Evolutionary conservation across 1,139 yeast species (phyloP).

Genomic region (Blastobotrys apis): DNA sequence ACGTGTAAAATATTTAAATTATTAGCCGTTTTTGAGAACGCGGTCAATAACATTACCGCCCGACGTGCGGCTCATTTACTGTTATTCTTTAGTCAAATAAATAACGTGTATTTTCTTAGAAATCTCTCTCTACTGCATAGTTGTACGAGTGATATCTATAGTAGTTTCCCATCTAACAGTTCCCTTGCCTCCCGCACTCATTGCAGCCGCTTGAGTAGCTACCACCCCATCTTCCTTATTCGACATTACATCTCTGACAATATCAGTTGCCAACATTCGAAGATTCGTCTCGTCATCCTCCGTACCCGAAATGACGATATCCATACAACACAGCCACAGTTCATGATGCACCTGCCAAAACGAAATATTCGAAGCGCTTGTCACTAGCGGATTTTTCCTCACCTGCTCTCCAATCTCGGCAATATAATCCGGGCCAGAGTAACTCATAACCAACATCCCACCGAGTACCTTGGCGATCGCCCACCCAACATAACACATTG

Average conservation of each 20-base stretch:
- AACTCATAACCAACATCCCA: constrained; percentile 44
- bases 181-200: constrained; percentile 7
- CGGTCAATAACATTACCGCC: no score
- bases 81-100: no score
- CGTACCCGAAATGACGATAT: constrained; percentile 34
- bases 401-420: constrained; percentile 29
- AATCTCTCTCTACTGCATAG: constrained; percentile 5
- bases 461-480: constrained; percentile 39
- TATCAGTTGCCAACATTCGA: constrained; percentile 31
- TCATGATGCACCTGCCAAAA: constrained; percentile 44
- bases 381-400: constrained; percentile 29
- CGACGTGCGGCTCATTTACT: no score
- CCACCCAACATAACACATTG: constrained; percentile 43
- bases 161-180: constrained; percentile 39
- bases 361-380: constrained; percentile 32
- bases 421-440: constrained; percentile 38
- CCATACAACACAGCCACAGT: constrained; percentile 39
- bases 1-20: constrained; percentile 1
- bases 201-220: constrained; percentile 4
- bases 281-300: constrained; percentile 34
- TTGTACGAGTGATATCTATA: constrained; percentile 34
- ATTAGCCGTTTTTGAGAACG: no score
- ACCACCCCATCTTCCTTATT: constrained; percentile 8
- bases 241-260: constrained; percentile 28
- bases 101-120: no score